Base-by-base conservation (phyloP, 495 filamentous ascomycete genomes). In the Xylaria curta region DNA sequence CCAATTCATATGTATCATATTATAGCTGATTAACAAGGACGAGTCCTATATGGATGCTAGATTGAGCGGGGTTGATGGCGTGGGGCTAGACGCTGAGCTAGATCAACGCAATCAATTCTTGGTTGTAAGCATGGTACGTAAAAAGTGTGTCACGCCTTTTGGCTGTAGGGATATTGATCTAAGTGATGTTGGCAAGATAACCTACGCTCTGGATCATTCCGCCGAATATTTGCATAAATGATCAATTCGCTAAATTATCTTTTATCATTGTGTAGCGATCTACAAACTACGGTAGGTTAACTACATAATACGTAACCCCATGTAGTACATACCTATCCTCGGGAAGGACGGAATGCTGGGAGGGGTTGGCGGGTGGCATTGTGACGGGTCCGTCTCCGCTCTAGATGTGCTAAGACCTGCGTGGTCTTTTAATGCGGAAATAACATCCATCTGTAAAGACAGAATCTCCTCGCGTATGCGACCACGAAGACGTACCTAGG, bases 351-450 rank as follows among this genome's bases (percentile, higher is more conserved):
- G 17, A 24, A 17, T 17, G 21, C 9, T 26, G 24, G 51, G 51
- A 28, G 24, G 51, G 51, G 51, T 54, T 56, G 24, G 51, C 51
- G 12, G 21, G n/a, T 26, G 24, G 51, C 51, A 56, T 56, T 56
- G 12, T 28, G 51, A 31, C 51, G 54, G 54, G 12, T 31, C 54
- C 54, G 17, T 36, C 58, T 38, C 58, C 58, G 19, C 58, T 36
- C 10, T 60, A 3, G 31, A 38, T 38, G 17, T 38, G 58, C 56
- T 38, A 36, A n/a, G 54, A n/a, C 56, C 51, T 59, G 58, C 58
- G 58, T 36, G 58, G 58, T 60, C 38, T 60, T 21, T 59, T 60
- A 21, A 60, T 38, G 33, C 33, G 58, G 31, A 38, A 38, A 60
- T n/a, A 36, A 38, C n/a, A 7, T 4, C 58, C 17, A 21, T 21